Evolutionary conservation across 306 rosid genomes (phyloP).

Genomic region (Abrus precatorius): DNA sequence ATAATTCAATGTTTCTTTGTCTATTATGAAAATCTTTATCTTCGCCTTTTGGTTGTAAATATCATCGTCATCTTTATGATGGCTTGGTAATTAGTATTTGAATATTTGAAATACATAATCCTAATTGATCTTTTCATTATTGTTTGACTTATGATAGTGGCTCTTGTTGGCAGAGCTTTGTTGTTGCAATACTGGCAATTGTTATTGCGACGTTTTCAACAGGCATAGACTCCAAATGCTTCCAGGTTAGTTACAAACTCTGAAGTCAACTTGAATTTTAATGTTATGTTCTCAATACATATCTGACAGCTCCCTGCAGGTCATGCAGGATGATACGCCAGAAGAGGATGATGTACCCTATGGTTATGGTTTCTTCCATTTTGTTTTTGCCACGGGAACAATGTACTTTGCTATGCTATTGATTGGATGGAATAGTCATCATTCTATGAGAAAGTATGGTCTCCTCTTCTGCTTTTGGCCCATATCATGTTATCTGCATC

Average conservation of each 20-base stretch:
- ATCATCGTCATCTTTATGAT: constrained; percentile 33
- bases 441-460: constrained; percentile 78
- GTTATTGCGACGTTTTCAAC: constrained; percentile 97
- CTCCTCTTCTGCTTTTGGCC: constrained; percentile 15
- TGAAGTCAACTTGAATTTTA: constrained; percentile 24
- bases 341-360: constrained; percentile 91
- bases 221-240: constrained; percentile 93
- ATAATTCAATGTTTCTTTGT: neutral
- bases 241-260: constrained; percentile 74
- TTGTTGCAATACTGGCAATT: constrained; percentile 81
- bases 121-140: constrained; percentile 14
- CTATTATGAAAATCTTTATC: constrained; percentile 28
- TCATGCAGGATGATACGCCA: constrained; percentile 68
- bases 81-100: constrained; percentile 20
- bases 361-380: constrained; percentile 98
- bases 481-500: constrained; percentile 32
- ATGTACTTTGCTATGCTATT: constrained; percentile 99
- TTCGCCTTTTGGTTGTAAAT: constrained; percentile 6
- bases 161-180: constrained; percentile 83
- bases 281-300: constrained; percentile 33
- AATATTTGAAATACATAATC: constrained; percentile 25
- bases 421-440: constrained; percentile 94
- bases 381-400: constrained; percentile 97
- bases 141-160: constrained; percentile 36
- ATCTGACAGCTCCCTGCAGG: constrained; percentile 66